Evolutionary conservation across 129 eudicot species (phyloP), one percentile per base, ranked within the genome.

Genomic region (Ambrosia artemisiifolia): DNA sequence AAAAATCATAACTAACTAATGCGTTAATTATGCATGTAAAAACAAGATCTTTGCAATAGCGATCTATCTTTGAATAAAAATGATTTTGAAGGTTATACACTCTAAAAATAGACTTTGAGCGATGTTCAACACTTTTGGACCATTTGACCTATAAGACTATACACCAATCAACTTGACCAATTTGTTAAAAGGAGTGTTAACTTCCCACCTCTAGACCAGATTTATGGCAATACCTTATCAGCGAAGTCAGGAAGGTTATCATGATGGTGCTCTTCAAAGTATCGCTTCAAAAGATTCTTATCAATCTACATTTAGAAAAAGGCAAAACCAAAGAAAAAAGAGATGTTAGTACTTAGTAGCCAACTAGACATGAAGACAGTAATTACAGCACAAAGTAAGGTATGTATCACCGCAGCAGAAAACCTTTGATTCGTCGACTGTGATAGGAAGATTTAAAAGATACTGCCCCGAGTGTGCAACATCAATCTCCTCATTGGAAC

Each of bases 381-480:
- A 17, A 77, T 60, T 64, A 70, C 35, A 4, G 60, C 20, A 64
- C 17, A 63, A 7, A 51, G 9, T 63, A 64, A 62, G 55, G 54
- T 6, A 16, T 62, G 12, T 51, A 71, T 75, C 11, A 32, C 17
- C 17, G 34, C 11, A 24, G 44, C 28, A 24, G 40, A 78, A 71
- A 74, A 93, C 98, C 96, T 90, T 93, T 59, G 98, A 87, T 64
- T 93, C 98, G 65, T 93, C 98, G 18, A 93, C 98, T 63, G 84
- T 59, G 62, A 93, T 93, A 28, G 98, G 98, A 82, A 93, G 98
- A 82, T 93, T 89, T 64, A 93, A 78, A 65, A 93, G 96, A 87
- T 93, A 93, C 73, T 93, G 92, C 49, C 95, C 98, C 0, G 92
- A 82, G 40, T 82, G 95, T 60, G 98, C 98, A 76, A 93, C 78